Base-by-base conservation (phyloP, 495 filamentous ascomycete species). In the Neurospora terricola region DNA sequence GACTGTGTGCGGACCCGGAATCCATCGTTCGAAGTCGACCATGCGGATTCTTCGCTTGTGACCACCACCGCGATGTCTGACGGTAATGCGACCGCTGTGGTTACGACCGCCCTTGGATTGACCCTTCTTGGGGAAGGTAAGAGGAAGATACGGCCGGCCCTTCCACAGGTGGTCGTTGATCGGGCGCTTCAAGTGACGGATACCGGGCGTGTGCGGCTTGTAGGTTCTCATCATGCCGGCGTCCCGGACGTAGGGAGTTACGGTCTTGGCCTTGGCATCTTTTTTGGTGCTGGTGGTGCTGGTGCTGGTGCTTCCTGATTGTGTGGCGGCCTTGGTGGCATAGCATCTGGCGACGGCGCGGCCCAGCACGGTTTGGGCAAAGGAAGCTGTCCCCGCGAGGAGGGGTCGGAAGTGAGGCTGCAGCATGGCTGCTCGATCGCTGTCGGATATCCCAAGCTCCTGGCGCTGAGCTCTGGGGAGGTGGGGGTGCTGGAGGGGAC, bases 151-250 rank as follows among this genome's bases (percentile, higher is more conserved):
- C 0, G 96, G 93, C 48, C 94, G 87, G 68, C 94, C 95, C 84
- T 96, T 97, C 91, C 92, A 98, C 38, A 99, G 85, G 81, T 98
- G 96, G 75, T 98, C 96, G 82, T 97, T 97, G 79, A 98, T 90
- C 11, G 96, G 93, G 21, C 96, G 87, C 73, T 89, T 91, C 72
- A 99, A 85, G 87, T 99, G 96, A 73, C 96, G 91, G 48, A 97
- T 79, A 88, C 96, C 96, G 48, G 96, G 96, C 11, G 96, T 99
- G 70, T 93, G 91, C 43, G 96, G 96, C 81, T 93, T 98, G 80
- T 99, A 99, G 45, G 90, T 95, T 74, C 92, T 89, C 81, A 97
- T 80, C 48, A 84, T 78, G 59, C 87, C 84, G 12, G 82, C 73
- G 39, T 83, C 54, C 54, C 54, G 54, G 54, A 66, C 54, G 54